Evolutionary conservation across 2,329 filamentous ascomycete genomes (phyloP), one percentile per base, ranked within the genome.

Genomic region (Neofusicoccum cordaticola): DNA sequence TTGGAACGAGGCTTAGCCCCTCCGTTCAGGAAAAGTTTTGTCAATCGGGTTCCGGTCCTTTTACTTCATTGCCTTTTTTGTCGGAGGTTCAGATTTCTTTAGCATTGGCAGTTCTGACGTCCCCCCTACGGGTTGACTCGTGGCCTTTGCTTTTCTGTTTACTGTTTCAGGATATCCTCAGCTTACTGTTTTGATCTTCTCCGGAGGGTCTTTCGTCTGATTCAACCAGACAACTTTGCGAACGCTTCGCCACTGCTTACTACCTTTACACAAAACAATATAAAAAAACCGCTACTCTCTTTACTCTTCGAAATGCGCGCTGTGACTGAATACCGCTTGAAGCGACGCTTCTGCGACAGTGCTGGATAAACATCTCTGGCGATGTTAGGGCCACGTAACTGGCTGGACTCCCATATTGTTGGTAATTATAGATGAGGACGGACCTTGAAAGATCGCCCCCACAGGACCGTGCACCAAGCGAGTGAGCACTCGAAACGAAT

Each of bases 71-170:
- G 51, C 12, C 31, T 62, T 42, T 68, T 61, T 65, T 45, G 64
- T 64, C 47, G 67, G 63, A 58, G 65, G 66, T 65, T 35, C 27
- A 35, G 53, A 58, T 68, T 68, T 52, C 64, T 66, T 53, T 67
- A 66, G 64, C 53, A 60, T 69, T 22, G 72, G 79, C 77, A 78
- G 76, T 80, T 82, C 81, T 83, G 81, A 82, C 73, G 81, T 83
- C 81, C 82, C 80, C 79, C 67, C 47, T 63, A 68, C 7, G 76
- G 78, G 79, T 83, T 79, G 81, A 83, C 81, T 83, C 81, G 81
- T 82, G 80, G 80, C 79, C 62, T 47, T 53, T 64, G 50, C 62
- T 56, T 13, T 41, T 57, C 7, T 50, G 19, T 39, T 52, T 52
- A 34, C 48, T 19, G 15, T 13, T 56, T 53, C 31, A 15, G 51